Evolutionary conservation across 2,329 filamentous ascomycete species (phyloP).

Genomic region (Ceratocystis ficicola): DNA sequence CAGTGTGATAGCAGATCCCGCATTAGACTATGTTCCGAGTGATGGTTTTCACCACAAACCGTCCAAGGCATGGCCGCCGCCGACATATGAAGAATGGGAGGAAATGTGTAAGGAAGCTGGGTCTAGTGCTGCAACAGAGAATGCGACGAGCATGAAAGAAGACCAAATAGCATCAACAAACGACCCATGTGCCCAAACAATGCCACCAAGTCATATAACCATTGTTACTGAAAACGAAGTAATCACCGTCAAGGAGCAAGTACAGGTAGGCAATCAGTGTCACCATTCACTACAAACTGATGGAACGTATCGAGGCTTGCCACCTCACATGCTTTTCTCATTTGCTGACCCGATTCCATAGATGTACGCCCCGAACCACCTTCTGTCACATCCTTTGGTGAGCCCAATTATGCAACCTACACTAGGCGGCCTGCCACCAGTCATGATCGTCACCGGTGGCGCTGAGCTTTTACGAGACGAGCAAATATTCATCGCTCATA

Average conservation of each 20-base stretch:
- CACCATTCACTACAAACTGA: neutral
- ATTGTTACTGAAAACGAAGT: slow-evolving; percentile 59
- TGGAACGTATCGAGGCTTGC: neutral
- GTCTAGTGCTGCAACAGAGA: slow-evolving; percentile 28
- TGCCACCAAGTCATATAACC: slow-evolving; percentile 26
- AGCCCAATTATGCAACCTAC: slow-evolving; percentile 81
- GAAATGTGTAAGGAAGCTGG: slow-evolving; percentile 39
- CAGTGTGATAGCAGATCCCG: slow-evolving; percentile 60
- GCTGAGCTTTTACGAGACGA: slow-evolving; percentile 86
- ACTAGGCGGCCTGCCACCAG: slow-evolving; percentile 75
- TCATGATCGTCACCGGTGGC: slow-evolving; percentile 76
- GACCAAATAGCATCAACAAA: slow-evolving; percentile 14
- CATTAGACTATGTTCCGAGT: slow-evolving; percentile 76
- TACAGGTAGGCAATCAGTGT: slow-evolving; percentile 49
- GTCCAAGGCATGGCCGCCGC: slow-evolving; percentile 82
- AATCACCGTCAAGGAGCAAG: slow-evolving; percentile 75
- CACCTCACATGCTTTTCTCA: neutral
- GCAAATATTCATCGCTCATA: slow-evolving; percentile 89
- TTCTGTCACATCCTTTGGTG: slow-evolving; percentile 76
- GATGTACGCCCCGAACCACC: slow-evolving; percentile 69
- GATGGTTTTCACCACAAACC: slow-evolving; percentile 85
- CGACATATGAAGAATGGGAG: slow-evolving; percentile 61
- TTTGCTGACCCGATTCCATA: slow-evolving; percentile 32
- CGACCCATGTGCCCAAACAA: slow-evolving; percentile 1
- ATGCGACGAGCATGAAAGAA: neutral